phyloP scores from a whole-genome alignment of 768 basidiomycete species.

The Mycena vulgaris region DNA sequence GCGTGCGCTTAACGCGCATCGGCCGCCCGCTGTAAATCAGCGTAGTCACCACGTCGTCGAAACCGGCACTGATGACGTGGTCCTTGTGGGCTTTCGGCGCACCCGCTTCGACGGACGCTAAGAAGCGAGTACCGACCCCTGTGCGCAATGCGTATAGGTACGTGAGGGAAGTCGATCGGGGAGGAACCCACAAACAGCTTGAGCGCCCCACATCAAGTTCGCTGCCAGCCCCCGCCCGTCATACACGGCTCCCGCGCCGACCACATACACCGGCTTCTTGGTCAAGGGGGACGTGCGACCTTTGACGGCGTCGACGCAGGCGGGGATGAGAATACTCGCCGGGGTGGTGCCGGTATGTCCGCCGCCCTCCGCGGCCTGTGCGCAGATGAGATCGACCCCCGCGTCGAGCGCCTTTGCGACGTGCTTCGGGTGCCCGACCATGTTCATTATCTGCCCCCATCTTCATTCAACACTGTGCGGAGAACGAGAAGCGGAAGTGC shows the following conservation, averaged over 20 bases:
- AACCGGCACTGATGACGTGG: slow-evolving; percentile 75
- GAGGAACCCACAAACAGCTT: slow-evolving; percentile 81
- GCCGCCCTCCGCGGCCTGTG: slow-evolving; percentile 94
- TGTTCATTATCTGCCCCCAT: slow-evolving; percentile 60
- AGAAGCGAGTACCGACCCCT: slow-evolving; percentile 91
- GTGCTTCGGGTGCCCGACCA: slow-evolving; percentile 97
- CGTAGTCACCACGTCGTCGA: slow-evolving; percentile 87
- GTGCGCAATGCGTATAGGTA: slow-evolving; percentile 18
- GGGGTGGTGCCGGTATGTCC: slow-evolving; percentile 91
- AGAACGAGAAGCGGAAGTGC: background rate
- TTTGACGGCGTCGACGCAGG: slow-evolving; percentile 88
- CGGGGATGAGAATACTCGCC: slow-evolving; percentile 90
- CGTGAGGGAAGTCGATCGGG: background rate
- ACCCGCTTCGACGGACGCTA: slow-evolving; percentile 84
- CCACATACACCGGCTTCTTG: slow-evolving; percentile 86
- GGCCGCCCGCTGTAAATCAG: slow-evolving; percentile 93
- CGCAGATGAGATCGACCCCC: slow-evolving; percentile 95
- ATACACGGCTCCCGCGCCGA: slow-evolving; percentile 94
- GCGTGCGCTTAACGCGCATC: slow-evolving; percentile 86
- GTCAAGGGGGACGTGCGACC: slow-evolving; percentile 85
- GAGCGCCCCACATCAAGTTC: slow-evolving; percentile 90
- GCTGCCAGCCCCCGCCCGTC: slow-evolving; percentile 92
- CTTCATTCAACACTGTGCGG: background rate
- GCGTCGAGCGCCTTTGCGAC: slow-evolving; percentile 84
- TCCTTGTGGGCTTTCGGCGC: slow-evolving; percentile 92